These are phyloP conservation scores for Aspergillus avenaceus DNA, from an alignment of 495 filamentous ascomycete genomes.

Conservation along the genomic window DNA sequence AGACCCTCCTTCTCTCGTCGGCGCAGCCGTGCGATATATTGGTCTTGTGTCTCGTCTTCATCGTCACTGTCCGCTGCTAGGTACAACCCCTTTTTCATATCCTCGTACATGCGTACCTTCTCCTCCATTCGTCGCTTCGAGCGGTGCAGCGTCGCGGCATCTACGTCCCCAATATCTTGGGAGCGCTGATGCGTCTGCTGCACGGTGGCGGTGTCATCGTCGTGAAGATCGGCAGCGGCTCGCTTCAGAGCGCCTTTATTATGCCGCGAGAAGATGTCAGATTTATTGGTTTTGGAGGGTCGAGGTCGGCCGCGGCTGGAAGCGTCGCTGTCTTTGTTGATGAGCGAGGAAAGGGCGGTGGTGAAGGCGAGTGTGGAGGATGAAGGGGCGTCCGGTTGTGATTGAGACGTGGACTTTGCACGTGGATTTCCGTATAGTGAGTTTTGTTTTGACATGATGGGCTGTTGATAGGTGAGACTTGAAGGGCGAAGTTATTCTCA, in stretches of 20 bases:
- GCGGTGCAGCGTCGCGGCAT: constrained; percentile 47
- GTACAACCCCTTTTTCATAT: constrained; percentile 73
- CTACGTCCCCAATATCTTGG: constrained; percentile 37
- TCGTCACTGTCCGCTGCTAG: constrained; percentile 29
- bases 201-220: constrained; percentile 33
- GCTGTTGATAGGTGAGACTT: background rate
- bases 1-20: constrained; percentile 50
- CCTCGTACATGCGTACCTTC: constrained; percentile 79
- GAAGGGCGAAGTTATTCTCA: no score
- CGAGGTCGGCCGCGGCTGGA: constrained; percentile 55
- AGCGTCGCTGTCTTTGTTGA: constrained; percentile 44
- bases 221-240: constrained; percentile 44
- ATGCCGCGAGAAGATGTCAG: constrained; percentile 65
- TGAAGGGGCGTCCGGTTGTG: constrained; percentile 51
- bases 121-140: constrained; percentile 77
- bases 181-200: constrained; percentile 34
- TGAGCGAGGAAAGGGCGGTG: constrained; percentile 69
- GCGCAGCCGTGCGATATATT: constrained; percentile 28
- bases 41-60: constrained; percentile 38
- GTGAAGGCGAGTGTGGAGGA: constrained; percentile 77
- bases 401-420: constrained; percentile 38
- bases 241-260: constrained; percentile 69
- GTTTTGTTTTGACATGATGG: constrained; percentile 14
- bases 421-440: constrained; percentile 72
- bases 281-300: constrained; percentile 58